A percentile compares a stretch with the other conserved stretches of the same genome.
These are phyloP conservation scores for Hirschfeldia incana DNA, from an alignment of 345 rosid genomes.

Conservation along the genomic window DNA sequence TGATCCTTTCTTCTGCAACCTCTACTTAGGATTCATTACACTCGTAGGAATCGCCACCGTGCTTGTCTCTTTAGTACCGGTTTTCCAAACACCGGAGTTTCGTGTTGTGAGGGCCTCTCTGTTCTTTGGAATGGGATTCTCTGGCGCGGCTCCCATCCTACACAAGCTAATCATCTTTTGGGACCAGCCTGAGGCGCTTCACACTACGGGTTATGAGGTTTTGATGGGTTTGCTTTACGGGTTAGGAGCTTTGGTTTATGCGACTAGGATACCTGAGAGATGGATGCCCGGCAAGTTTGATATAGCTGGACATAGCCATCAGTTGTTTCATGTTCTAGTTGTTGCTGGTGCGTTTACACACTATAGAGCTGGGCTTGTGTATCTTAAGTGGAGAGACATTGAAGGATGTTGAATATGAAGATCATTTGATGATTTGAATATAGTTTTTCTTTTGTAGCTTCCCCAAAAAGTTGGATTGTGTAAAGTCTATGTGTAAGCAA, in stretches of 20 bases:
- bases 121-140: slow-evolving; percentile 84
- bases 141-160: slow-evolving; percentile 73
- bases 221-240: slow-evolving; percentile 82
- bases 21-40: slow-evolving; percentile 84
- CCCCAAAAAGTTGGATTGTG: slow-evolving; percentile 9
- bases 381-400: slow-evolving; percentile 81
- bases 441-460: slow-evolving; percentile 9
- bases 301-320: slow-evolving; percentile 96
- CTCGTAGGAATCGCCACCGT: slow-evolving; percentile 65
- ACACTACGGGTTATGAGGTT: slow-evolving; percentile 80
- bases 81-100: slow-evolving; percentile 78
- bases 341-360: slow-evolving; percentile 90
- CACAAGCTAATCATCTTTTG: slow-evolving; percentile 80
- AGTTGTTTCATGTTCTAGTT: slow-evolving; percentile 77
- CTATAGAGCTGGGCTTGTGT: slow-evolving; percentile 78
- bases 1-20: slow-evolving; percentile 83
- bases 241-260: slow-evolving; percentile 74
- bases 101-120: slow-evolving; percentile 67
- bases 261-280: slow-evolving; percentile 79
- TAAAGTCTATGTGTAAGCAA: slow-evolving; percentile 22
- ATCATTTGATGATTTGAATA: background rate
- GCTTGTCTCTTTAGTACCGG: slow-evolving; percentile 69
- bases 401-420: slow-evolving; percentile 55
- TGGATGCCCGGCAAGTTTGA: slow-evolving; percentile 98
- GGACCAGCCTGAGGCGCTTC: slow-evolving; percentile 86